Base-by-base conservation (phyloP, 2,329 filamentous ascomycete species). In the Macrophomina phaseolina region DNA sequence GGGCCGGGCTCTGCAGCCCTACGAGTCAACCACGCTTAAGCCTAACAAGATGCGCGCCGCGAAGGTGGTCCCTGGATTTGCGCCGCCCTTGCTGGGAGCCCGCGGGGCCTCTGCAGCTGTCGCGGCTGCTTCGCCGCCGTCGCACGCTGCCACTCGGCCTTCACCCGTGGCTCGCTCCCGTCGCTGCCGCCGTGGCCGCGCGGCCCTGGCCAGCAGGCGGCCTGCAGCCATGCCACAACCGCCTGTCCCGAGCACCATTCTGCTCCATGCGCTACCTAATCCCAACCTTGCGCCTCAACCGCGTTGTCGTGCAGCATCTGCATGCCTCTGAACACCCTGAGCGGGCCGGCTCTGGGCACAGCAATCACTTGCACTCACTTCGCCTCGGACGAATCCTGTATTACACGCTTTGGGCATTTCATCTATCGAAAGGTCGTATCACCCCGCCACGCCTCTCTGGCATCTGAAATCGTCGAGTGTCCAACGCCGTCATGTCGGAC, bases 331-430 rank as follows among this genome's bases (percentile, higher is more conserved):
- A 28, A 51, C 18, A 11, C 5, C 28, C 7, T 51, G 16, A 51
- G 5, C 23, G 32, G 18, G 16, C 14, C 16, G 38, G 16, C 42
- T 45, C 42, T 45, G 16, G 9, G 42, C 8, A 16, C 42, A 14
- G 42, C 2, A 5, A 16, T 45, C 42, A 16, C 42, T 14, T n/a
- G 42, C 42, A 45, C 12, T 14, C 6, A 14, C 42, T 2, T 18
- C 18, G 18, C n/a, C 1, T 48, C 45, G 18, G 9, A 28, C 48
- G 18, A 6, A 23, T n/a, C 3, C 12, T 62, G 45, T 49, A 62
- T 49, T 62, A 62, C 30, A 62, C 42, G 58, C 58, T 49, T 48
- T 62, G 45, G 58, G 58, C 58, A 62, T 62, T 60, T 49, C 58
- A 62, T 62, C 45, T 62, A 62, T 62, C 58, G 32, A 36, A 62